phyloP scores from a whole-genome alignment of 2,329 filamentous ascomycete species.

The Gaeumannomyces tritici region DNA sequence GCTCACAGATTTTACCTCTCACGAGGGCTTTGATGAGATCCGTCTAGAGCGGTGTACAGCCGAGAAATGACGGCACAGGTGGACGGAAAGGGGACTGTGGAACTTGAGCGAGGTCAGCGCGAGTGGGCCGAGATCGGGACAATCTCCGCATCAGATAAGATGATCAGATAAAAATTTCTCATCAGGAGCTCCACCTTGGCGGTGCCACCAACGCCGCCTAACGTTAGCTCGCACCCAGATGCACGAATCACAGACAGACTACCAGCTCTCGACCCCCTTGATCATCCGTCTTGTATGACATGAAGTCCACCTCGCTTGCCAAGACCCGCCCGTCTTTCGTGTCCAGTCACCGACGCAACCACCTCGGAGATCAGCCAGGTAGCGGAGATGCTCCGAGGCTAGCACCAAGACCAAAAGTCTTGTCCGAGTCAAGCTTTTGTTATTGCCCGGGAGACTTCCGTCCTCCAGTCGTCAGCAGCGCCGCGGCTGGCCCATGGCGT shows the following conservation, averaged over 20 bases:
- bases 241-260: background rate
- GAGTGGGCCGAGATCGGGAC: background rate
- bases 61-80: too few relatives aligned
- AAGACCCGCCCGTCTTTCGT: background rate
- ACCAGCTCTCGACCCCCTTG: background rate
- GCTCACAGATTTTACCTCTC: too few relatives aligned
- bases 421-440: background rate
- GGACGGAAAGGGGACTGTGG: too few relatives aligned
- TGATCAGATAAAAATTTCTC: conserved; percentile 1
- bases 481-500: background rate
- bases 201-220: background rate
- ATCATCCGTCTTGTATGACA: background rate
- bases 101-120: background rate
- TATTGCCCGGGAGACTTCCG: background rate
- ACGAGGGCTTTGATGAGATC: background rate
- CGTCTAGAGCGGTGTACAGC: too few relatives aligned
- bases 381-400: background rate
- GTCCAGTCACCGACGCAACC: too few relatives aligned
- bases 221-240: too few relatives aligned
- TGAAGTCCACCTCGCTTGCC: background rate
- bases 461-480: background rate
- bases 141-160: background rate
- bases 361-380: too few relatives aligned
- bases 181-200: background rate
- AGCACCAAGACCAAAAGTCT: background rate